phyloP scores from a whole-genome alignment of 192 early-diverging fungal genomes.

The Kappamyces sp. region DNA sequence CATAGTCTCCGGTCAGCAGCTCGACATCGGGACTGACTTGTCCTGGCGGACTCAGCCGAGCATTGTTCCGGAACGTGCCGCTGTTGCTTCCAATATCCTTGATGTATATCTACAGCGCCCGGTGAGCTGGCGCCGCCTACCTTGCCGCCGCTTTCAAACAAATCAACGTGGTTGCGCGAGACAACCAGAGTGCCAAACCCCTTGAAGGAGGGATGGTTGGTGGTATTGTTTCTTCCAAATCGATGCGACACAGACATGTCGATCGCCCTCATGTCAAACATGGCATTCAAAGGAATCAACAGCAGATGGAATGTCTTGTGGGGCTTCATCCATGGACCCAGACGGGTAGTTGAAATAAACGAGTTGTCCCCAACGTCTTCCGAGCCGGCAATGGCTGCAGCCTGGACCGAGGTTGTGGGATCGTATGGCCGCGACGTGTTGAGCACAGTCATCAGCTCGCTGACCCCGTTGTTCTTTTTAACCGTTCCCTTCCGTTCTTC shows the following conservation, averaged over 20 bases:
- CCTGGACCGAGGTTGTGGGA: too few relatives aligned
- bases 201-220: constrained; percentile 27
- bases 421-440: too few relatives aligned
- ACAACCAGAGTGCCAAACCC: constrained; percentile 35
- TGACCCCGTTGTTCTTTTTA: too few relatives aligned
- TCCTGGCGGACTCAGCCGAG: constrained; percentile 32
- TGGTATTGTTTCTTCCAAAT: constrained; percentile 16
- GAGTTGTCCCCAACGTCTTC: not conserved
- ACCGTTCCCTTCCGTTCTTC: too few relatives aligned
- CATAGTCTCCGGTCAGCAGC: constrained; percentile 31
- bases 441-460: too few relatives aligned
- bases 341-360: constrained; percentile 4
- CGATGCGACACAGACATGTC: not conserved
- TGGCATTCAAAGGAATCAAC: constrained; percentile 16
- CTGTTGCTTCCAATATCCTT: constrained; percentile 35
- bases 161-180: constrained; percentile 37
- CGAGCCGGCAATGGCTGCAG: too few relatives aligned
- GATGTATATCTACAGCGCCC: constrained; percentile 25
- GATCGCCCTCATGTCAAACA: constrained; percentile 10
- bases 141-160: constrained; percentile 22
- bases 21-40: constrained; percentile 19
- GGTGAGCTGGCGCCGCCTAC: constrained; percentile 6
- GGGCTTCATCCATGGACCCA: not conserved
- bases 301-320: constrained; percentile 10
- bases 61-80: constrained; percentile 41